Evolutionary conservation across 1,284 basidiomycete species (phyloP).

Genomic region (Pascua sp.): DNA sequence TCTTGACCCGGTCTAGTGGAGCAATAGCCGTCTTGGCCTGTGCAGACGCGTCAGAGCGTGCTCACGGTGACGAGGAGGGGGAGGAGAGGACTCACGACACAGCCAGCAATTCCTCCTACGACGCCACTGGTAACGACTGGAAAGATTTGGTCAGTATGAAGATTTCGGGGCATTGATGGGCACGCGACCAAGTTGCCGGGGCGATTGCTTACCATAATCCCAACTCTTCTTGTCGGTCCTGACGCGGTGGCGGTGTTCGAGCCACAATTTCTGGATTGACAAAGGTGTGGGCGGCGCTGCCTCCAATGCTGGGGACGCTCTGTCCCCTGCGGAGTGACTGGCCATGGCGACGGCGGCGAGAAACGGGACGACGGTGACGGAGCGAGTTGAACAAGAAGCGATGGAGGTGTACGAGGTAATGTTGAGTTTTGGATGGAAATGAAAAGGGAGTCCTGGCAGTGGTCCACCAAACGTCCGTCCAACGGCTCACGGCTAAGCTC

Average conservation of each 20-base stretch:
- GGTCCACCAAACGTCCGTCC: no score
- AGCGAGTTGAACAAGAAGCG: neutral
- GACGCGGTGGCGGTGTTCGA: constrained; percentile 54
- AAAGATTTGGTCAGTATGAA: constrained; percentile 1
- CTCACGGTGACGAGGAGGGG: constrained; percentile 1
- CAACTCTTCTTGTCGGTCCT: constrained; percentile 65
- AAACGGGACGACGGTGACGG: neutral
- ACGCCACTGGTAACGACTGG: constrained; percentile 58
- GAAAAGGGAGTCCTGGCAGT: no score
- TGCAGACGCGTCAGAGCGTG: neutral
- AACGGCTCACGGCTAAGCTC: no score
- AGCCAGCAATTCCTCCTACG: constrained; percentile 89
- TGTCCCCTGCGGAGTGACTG: constrained; percentile 17
- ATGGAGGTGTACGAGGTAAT: neutral
- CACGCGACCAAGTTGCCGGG: neutral
- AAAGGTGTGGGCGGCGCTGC: constrained; percentile 1
- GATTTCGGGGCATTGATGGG: neutral
- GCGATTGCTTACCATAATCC: constrained; percentile 57
- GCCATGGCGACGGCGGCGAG: constrained; percentile 3
- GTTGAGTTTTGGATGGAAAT: neutral
- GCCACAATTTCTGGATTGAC: constrained; percentile 25
- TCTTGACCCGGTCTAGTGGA: constrained; percentile 96
- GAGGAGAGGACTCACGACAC: constrained; percentile 67
- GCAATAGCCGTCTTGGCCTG: constrained; percentile 97
- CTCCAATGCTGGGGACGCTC: constrained; percentile 15